Evolutionary conservation across 2,329 filamentous ascomycete genomes (phyloP), one percentile per base, ranked within the genome.

Genomic region (Venturia aucupariae): DNA sequence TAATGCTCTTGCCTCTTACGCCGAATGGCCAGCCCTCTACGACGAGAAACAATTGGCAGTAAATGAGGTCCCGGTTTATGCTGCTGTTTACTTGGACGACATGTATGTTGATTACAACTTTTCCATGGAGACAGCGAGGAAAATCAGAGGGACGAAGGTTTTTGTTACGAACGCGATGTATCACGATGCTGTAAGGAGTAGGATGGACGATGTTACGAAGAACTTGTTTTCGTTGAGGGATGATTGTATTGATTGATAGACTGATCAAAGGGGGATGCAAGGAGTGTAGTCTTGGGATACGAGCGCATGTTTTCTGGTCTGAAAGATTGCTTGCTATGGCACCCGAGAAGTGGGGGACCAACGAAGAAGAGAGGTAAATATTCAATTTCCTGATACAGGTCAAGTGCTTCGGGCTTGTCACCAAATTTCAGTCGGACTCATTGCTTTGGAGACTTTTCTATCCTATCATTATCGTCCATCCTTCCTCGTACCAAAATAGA

Each of bases 61-160:
- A 70, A 97, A 97, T 70, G 81, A 86, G 65, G 90, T 97, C 0
- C 92, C 93, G 0, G 86, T 96, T 0, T 97, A 94, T 71, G 89
- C 92, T 1, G 90, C 90, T 0, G 88, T 86, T 2, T 97, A 89
- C 69, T 74, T 90, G 4, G 88, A 96, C 67, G 92, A 96, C 72
- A 94, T 97, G 90, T 97, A 95, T 71, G 92, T 97, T 38, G 89
- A 95, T 71, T 89, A 84, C 69, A 84, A 85, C 7, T 78, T 92
- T 64, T 88, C 90, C 10, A 82, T 84, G 69, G 85, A 89, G 69
- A 95, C 91, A 19, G 90, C 90, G 11, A 78, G 78, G 48, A 83
- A 86, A 71, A 89, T 97, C 72, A 88, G 84, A 72, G 87, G 86
- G 0, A 88, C 85, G 72, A 92, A 90, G 77, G 86, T 90, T 48